Conservation (phyloP, 441 rosid genomes). For the Populus tomentosa region DNA sequence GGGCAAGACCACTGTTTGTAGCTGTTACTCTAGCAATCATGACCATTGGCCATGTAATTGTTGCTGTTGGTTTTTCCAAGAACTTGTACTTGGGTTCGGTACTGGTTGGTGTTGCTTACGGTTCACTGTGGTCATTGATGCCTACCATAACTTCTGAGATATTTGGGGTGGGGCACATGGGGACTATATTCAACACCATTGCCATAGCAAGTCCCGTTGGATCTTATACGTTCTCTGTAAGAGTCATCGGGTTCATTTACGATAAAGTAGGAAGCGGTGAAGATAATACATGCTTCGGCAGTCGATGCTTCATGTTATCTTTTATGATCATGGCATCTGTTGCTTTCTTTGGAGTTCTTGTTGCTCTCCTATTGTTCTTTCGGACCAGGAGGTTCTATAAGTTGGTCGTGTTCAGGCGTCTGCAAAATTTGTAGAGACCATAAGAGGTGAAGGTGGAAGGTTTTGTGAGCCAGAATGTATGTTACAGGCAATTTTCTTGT, state of each 20-base stretch:
- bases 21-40: slow-evolving; percentile 46
- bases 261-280: slow-evolving; percentile 36
- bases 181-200: slow-evolving; percentile 71
- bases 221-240: slow-evolving; percentile 62
- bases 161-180: slow-evolving; percentile 64
- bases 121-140: slow-evolving; percentile 76
- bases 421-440: slow-evolving; percentile 22
- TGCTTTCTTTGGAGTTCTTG: slow-evolving; percentile 55
- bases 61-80: slow-evolving; percentile 56
- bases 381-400: slow-evolving; percentile 56
- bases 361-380: slow-evolving; percentile 46
- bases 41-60: slow-evolving; percentile 46
- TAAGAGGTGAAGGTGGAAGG: neutral
- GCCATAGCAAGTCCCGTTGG: slow-evolving; percentile 70
- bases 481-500: neutral
- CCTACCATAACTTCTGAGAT: slow-evolving; percentile 63
- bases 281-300: slow-evolving; percentile 44
- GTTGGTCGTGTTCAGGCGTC: slow-evolving; percentile 38
- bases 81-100: slow-evolving; percentile 52
- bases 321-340: slow-evolving; percentile 65
- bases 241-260: slow-evolving; percentile 52
- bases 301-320: slow-evolving; percentile 65
- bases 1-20: slow-evolving; percentile 60
- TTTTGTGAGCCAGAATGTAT: neutral
- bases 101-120: slow-evolving; percentile 64